Evolutionary conservation across 345 rosid species (phyloP).

Genomic region (Linum usitatissimum): DNA sequence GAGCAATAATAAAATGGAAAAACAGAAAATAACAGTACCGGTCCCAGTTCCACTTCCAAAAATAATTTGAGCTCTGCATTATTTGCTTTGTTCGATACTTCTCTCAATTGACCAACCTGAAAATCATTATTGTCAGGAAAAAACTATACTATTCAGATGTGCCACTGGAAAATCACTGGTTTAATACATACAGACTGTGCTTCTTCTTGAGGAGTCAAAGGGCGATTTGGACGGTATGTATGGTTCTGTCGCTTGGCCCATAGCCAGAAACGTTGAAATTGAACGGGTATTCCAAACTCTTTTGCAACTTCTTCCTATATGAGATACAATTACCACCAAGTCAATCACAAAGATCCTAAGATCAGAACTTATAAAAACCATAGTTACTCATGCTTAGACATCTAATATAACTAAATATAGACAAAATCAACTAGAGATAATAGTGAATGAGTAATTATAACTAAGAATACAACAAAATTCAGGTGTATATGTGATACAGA

Average conservation of each 20-base stretch:
- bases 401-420: too few relatives aligned
- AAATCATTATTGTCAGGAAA: not conserved
- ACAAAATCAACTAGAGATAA: too few relatives aligned
- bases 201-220: constrained; percentile 68
- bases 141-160: not conserved
- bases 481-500: too few relatives aligned
- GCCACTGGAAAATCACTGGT: not conserved
- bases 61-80: constrained; percentile 80
- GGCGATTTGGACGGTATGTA: constrained; percentile 84
- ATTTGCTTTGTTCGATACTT: constrained; percentile 59
- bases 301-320: constrained; percentile 88
- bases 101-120: constrained; percentile 91
- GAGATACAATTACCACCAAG: not conserved
- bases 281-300: constrained; percentile 77
- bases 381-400: too few relatives aligned
- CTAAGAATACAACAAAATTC: too few relatives aligned
- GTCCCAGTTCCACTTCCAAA: constrained; percentile 77
- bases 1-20: not conserved
- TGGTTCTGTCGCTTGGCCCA: constrained; percentile 97
- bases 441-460: too few relatives aligned
- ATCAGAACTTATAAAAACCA: not conserved
- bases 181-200: constrained; percentile 47
- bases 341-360: not conserved
- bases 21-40: constrained; percentile 32
- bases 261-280: constrained; percentile 85